Evolutionary conservation across 1,284 basidiomycete species (phyloP).

Genomic region (Pseudozyma thailandica): DNA sequence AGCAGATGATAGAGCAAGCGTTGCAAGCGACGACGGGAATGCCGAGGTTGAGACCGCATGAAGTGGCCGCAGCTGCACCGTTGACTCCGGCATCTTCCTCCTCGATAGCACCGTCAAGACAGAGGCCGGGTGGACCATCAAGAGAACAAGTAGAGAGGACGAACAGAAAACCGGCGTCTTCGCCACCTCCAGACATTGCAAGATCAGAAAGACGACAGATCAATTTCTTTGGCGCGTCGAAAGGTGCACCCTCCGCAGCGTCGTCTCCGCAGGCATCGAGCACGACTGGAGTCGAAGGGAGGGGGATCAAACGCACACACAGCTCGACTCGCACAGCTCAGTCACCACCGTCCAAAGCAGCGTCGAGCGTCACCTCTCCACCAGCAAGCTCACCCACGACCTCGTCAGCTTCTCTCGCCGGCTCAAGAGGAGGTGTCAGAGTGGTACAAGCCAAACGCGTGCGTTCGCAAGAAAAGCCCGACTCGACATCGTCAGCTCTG

Average conservation of each 20-base stretch:
- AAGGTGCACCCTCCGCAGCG: background rate
- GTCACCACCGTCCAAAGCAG: background rate
- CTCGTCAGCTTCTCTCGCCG: constrained; percentile 1
- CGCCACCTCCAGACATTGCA: constrained; percentile 31
- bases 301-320: constrained; percentile 20
- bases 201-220: constrained; percentile 23
- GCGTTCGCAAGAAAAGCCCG: constrained; percentile 1
- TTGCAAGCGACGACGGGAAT: background rate
- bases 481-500: constrained; percentile 1
- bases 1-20: background rate
- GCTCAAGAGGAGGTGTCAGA: constrained; percentile 4
- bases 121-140: background rate
- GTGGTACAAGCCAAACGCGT: constrained; percentile 26
- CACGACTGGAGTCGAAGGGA: background rate
- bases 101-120: background rate
- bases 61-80: constrained; percentile 31
- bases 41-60: constrained; percentile 22
- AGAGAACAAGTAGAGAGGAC: constrained; percentile 1
- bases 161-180: constrained; percentile 1
- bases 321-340: background rate
- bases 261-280: background rate
- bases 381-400: constrained; percentile 3
- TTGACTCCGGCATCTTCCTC: constrained; percentile 8
- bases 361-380: constrained; percentile 2
- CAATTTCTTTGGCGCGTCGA: constrained; percentile 32